phyloP scores from a whole-genome alignment of 2,329 filamentous ascomycete genomes.

The Lachnellula arida region DNA sequence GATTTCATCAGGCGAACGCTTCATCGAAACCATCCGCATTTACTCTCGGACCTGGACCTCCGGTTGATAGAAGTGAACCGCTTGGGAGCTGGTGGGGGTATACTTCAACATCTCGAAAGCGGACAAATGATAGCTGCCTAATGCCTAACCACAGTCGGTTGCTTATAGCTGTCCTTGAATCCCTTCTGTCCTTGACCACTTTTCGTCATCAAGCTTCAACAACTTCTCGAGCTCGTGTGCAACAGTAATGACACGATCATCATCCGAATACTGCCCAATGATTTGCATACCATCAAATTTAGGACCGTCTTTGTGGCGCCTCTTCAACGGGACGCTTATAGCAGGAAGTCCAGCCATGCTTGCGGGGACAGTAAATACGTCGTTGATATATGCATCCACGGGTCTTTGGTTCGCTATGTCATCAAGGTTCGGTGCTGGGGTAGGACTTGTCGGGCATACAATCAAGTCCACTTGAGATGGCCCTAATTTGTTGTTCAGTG shows the following conservation, averaged over 20 bases:
- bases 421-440: constrained; percentile 60
- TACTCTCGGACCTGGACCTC: too few relatives aligned
- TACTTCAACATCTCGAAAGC: too few relatives aligned
- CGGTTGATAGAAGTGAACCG: too few relatives aligned
- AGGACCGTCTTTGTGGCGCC: constrained; percentile 22
- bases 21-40: too few relatives aligned
- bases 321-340: constrained; percentile 69
- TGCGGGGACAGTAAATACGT: constrained; percentile 92
- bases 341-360: constrained; percentile 88
- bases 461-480: constrained; percentile 74
- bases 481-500: constrained; percentile 51
- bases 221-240: constrained; percentile 38
- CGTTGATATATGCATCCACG: constrained; percentile 82
- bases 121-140: too few relatives aligned
- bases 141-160: neutral
- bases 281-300: constrained; percentile 62
- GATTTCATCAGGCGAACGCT: too few relatives aligned
- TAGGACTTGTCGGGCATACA: constrained; percentile 81
- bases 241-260: constrained; percentile 56
- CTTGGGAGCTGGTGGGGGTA: too few relatives aligned
- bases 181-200: neutral
- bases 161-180: neutral
- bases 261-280: constrained; percentile 78
- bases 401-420: constrained; percentile 51
- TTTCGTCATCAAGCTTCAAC: neutral